phyloP scores from a whole-genome alignment of 768 basidiomycete genomes.

The Boletus coccyginus region DNA sequence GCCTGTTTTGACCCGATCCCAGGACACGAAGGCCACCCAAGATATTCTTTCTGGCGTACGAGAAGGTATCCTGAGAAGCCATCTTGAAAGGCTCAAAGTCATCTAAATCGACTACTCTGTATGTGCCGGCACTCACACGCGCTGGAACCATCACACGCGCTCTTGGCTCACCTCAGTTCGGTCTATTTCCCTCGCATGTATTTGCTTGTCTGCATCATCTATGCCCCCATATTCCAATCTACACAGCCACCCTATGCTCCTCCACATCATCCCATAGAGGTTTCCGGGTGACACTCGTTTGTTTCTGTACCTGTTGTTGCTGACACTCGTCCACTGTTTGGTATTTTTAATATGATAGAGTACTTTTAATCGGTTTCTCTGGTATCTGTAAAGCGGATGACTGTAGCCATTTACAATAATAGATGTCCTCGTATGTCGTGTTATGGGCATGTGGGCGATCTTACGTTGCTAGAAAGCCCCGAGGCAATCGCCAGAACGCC shows the following conservation, averaged over 20 bases:
- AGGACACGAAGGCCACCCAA: constrained; percentile 41
- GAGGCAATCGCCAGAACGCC: no score
- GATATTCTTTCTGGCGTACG: constrained; percentile 40
- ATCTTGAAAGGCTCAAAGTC: constrained; percentile 32
- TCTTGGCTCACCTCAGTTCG: neutral
- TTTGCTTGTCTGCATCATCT: neutral
- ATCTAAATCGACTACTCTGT: constrained; percentile 17
- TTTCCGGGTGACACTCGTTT: no score
- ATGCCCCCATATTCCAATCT: neutral
- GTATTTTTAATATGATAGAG: no score
- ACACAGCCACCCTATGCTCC: neutral
- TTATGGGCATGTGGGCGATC: no score
- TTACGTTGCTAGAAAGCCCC: no score
- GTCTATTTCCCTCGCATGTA: neutral
- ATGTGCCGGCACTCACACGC: neutral
- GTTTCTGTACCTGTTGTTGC: no score
- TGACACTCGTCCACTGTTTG: no score
- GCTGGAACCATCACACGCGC: neutral
- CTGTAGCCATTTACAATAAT: no score
- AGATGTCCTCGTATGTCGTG: no score
- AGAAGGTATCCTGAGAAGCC: constrained; percentile 37
- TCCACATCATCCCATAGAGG: neutral
- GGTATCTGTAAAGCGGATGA: no score
- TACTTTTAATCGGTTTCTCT: no score
- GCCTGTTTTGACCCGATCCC: neutral